Evolutionary conservation across 2,329 filamentous ascomycete genomes (phyloP).

Genomic region (Paecilomyces variotii): DNA sequence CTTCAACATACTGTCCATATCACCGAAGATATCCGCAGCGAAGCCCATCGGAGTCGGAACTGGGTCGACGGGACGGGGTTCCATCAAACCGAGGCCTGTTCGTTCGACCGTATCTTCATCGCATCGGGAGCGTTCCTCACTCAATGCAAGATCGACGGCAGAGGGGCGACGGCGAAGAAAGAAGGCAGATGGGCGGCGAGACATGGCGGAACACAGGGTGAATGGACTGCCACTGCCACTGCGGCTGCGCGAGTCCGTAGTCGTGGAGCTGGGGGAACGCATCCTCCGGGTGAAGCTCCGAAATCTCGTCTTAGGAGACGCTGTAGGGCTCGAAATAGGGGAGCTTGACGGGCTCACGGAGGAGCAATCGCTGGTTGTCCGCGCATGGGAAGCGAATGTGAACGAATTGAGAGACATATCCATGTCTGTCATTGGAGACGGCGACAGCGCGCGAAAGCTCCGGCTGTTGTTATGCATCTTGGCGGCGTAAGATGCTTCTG

Average conservation of each 20-base stretch:
- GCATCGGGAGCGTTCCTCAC: slow-evolving; percentile 34
- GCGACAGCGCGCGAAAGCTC: slow-evolving; percentile 6
- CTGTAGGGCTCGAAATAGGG: slow-evolving; percentile 20
- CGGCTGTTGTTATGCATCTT: slow-evolving; percentile 7
- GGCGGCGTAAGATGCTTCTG: background rate
- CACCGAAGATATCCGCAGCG: slow-evolving; percentile 11
- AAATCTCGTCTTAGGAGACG: slow-evolving; percentile 22
- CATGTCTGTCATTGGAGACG: slow-evolving; percentile 21
- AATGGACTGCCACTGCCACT: slow-evolving; percentile 23
- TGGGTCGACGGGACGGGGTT: slow-evolving; percentile 36
- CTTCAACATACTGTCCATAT: slow-evolving; percentile 3
- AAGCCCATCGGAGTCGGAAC: slow-evolving; percentile 17
- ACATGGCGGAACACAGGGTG: slow-evolving; percentile 17
- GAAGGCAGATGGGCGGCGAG: slow-evolving; percentile 22
- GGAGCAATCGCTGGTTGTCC: slow-evolving; percentile 12
- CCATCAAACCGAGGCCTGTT: slow-evolving; percentile 35
- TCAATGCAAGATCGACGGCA: slow-evolving; percentile 35
- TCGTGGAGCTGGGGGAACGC: slow-evolving; percentile 10
- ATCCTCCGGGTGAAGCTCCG: slow-evolving; percentile 15
- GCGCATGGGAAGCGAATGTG: slow-evolving; percentile 12
- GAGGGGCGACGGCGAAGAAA: slow-evolving; percentile 36
- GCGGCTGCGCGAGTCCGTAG: slow-evolving; percentile 11
- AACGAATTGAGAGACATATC: slow-evolving; percentile 24
- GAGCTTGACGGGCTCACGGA: slow-evolving; percentile 22
- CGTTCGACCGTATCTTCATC: slow-evolving; percentile 31